Evolutionary conservation across 257 asterid genomes (phyloP).

Genomic region (Mitragyna speciosa): DNA sequence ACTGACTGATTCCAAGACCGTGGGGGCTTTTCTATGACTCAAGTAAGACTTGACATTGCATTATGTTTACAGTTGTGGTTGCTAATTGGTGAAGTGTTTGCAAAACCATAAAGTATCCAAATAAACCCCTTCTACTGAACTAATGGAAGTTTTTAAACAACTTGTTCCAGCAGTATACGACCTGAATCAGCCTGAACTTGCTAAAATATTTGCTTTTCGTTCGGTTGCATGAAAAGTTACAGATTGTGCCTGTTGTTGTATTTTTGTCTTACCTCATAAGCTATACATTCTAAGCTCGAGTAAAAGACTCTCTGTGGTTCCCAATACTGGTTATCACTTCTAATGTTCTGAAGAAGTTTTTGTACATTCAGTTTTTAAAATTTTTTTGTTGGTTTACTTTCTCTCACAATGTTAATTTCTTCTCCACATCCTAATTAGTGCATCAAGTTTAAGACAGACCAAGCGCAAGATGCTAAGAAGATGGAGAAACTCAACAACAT

Average conservation of each 20-base stretch:
- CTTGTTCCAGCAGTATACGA: background rate
- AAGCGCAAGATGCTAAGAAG: constrained; percentile 84
- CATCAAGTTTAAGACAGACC: constrained; percentile 86
- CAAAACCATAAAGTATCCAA: background rate
- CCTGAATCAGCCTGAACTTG: background rate
- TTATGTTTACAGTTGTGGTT: background rate
- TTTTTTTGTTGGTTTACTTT: background rate
- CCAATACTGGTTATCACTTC: background rate
- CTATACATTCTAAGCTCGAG: background rate
- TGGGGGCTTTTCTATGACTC: background rate
- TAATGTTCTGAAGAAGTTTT: background rate
- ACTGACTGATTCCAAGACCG: background rate
- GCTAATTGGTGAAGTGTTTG: too few species aligned
- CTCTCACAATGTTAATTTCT: background rate
- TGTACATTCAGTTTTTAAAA: background rate
- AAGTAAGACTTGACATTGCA: background rate
- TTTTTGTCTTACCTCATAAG: background rate
- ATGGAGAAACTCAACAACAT: constrained; percentile 81
- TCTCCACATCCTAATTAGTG: constrained; percentile 42
- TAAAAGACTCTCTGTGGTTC: background rate
- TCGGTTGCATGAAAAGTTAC: background rate
- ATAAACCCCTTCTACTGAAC: background rate
- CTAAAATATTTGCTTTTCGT: background rate
- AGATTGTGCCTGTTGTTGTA: background rate
- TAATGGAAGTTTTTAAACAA: background rate